These are phyloP conservation scores for Ceratonia siliqua DNA, from an alignment of 306 rosid genomes.

Conservation along the genomic window DNA sequence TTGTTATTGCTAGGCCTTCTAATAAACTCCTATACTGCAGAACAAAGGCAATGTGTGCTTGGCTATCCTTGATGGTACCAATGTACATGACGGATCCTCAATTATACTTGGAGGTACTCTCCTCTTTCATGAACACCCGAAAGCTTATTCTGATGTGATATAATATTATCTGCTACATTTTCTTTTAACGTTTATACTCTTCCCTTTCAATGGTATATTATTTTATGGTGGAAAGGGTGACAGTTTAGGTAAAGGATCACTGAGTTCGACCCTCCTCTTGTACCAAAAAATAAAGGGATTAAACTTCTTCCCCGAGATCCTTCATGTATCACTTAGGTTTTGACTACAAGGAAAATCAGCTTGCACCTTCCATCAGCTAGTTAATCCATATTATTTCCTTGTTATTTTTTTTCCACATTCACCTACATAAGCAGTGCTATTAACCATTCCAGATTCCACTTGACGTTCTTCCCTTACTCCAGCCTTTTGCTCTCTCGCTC, in stretches of 20 bases:
- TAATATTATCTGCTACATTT: background rate
- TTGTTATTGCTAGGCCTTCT: constrained; percentile 11
- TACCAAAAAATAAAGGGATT: too few relatives aligned
- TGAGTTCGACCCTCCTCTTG: too few relatives aligned
- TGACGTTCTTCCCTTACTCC: background rate
- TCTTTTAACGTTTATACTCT: background rate
- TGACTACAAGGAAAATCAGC: background rate
- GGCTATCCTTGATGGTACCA: constrained; percentile 76
- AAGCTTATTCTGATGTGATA: background rate
- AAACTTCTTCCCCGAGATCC: background rate
- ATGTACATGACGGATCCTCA: constrained; percentile 68
- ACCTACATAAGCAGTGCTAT: background rate
- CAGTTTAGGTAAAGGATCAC: too few relatives aligned
- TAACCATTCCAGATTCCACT: background rate
- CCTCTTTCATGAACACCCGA: background rate
- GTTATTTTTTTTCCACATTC: background rate
- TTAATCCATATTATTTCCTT: too few relatives aligned
- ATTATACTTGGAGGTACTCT: constrained; percentile 77
- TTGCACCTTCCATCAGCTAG: too few relatives aligned
- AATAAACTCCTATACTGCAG: constrained; percentile 47
- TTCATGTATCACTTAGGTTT: background rate
- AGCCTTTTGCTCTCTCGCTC: background rate
- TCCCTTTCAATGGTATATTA: background rate
- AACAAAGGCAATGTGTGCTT: constrained; percentile 80
- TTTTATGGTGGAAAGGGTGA: too few relatives aligned